These are phyloP conservation scores for Ceratobasidium sp. DNA, from an alignment of 1,284 basidiomycete species.

Conservation along the genomic window DNA sequence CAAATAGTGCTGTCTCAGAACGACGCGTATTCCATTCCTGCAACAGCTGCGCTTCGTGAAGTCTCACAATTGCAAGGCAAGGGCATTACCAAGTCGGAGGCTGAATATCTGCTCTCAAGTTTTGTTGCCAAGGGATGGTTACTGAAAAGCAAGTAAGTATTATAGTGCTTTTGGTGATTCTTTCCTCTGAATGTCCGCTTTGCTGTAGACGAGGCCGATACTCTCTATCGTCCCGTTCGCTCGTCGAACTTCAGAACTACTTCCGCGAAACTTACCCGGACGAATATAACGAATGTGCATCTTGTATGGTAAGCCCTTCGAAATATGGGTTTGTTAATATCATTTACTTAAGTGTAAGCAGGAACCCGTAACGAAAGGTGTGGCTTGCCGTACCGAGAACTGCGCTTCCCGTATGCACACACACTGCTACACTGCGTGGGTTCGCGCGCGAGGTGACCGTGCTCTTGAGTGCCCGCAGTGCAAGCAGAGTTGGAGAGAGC, in stretches of 20 bases:
- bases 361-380: constrained; percentile 76
- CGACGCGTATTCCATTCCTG: constrained; percentile 80
- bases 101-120: constrained; percentile 78
- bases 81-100: constrained; percentile 80
- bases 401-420: constrained; percentile 77
- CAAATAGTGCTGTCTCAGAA: constrained; percentile 86
- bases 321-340: constrained; percentile 12
- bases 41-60: constrained; percentile 81
- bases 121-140: constrained; percentile 89
- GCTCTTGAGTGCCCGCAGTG: constrained; percentile 36
- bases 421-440: constrained; percentile 69
- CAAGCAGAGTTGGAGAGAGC: constrained; percentile 51
- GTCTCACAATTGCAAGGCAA: constrained; percentile 67
- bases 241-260: constrained; percentile 82
- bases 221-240: constrained; percentile 79
- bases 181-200: neutral
- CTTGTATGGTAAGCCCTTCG: constrained; percentile 76
- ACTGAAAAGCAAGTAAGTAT: constrained; percentile 78
- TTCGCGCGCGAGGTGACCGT: constrained; percentile 45
- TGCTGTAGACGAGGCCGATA: constrained; percentile 74
- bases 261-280: constrained; percentile 79
- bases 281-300: constrained; percentile 76
- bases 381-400: constrained; percentile 72
- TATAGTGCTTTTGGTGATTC: neutral
- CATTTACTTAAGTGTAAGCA: constrained; percentile 12